Evolutionary conservation across 202 grass and related monocot species (phyloP).

Genomic region (Zizania palustris): DNA sequence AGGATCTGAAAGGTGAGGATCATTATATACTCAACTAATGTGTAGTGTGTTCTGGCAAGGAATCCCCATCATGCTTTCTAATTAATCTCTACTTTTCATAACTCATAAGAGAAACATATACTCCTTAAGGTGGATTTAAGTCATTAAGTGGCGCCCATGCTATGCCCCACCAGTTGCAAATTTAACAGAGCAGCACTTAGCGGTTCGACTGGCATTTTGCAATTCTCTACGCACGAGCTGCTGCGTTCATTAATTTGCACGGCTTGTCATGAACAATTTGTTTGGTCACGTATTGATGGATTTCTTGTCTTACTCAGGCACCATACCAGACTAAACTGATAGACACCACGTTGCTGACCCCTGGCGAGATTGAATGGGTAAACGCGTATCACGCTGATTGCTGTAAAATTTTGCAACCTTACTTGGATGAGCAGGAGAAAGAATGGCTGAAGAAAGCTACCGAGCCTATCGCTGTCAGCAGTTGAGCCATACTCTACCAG

Average conservation of each 20-base stretch:
- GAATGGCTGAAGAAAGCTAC: conserved; percentile 81
- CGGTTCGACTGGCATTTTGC: not conserved
- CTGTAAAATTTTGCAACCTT: conserved; percentile 55
- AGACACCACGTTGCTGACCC: conserved; percentile 56
- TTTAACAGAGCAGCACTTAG: too few relatives aligned
- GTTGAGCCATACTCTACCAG: conserved; percentile 15
- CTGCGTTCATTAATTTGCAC: not conserved
- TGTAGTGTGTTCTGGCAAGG: too few relatives aligned
- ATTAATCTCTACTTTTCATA: too few relatives aligned
- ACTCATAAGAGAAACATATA: too few relatives aligned
- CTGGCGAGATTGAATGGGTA: conserved; percentile 81
- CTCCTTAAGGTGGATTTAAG: too few relatives aligned
- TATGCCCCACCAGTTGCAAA: too few relatives aligned
- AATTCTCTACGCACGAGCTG: not conserved
- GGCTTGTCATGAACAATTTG: not conserved
- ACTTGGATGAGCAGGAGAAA: conserved; percentile 66
- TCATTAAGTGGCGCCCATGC: too few relatives aligned
- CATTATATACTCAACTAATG: too few relatives aligned
- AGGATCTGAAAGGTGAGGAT: too few relatives aligned
- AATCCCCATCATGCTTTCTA: too few relatives aligned
- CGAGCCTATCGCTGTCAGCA: conserved; percentile 46
- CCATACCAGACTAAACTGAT: conserved; percentile 91
- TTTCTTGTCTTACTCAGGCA: conserved; percentile 41
- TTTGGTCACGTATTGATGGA: too few relatives aligned
- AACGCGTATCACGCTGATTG: conserved; percentile 75